Evolutionary conservation across 129 eudicot genomes (phyloP), one percentile per base, ranked within the genome.

Genomic region (Flaveria robusta): DNA sequence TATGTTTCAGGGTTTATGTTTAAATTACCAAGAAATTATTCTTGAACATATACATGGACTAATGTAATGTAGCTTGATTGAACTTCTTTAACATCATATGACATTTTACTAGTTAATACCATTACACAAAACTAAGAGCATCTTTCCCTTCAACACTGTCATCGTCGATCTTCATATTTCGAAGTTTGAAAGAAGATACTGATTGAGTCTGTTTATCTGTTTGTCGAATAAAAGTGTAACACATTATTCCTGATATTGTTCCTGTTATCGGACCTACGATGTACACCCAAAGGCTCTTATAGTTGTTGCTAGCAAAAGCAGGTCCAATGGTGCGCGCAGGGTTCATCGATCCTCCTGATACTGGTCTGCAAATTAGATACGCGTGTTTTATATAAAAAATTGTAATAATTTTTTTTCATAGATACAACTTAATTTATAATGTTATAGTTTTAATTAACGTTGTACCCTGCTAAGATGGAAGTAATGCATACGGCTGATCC

Each of bases 391-490:
- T 56, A 52, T 12, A 45, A 29, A 29, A 18, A 51, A n/a, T 18
- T 52, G 16, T 47, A 29, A 24, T 19, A 49, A n/a, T n/a, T n/a
- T 60, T 18, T 42, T 22, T 22, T 41, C 19, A 50, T 63, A 5
- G 13, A 27, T 59, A 31, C 7, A 70, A 4, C 14, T 78, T 22
- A 46, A 4, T 20, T 78, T 22, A 46, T 34, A 22, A 62, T 52
- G 42, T 52, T 54, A 67, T 73, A 41, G 9, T 26, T 62, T 14
- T 20, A 24, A 20, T 14, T 20, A 24, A 20, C 4, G 51, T 20
- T 66, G 74, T 81, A 92, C 98, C 98, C 98, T 43, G 94, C 98
- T 72, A 92, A 77, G 69, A 92, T 88, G 15, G 98, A 90, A 49
- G 96, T 34, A 34, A 34, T 34, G 39, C 39, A 34, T 34, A 34